Base-by-base conservation (phyloP, 2,329 filamentous ascomycete genomes). In the Claviceps humidiphila region DNA sequence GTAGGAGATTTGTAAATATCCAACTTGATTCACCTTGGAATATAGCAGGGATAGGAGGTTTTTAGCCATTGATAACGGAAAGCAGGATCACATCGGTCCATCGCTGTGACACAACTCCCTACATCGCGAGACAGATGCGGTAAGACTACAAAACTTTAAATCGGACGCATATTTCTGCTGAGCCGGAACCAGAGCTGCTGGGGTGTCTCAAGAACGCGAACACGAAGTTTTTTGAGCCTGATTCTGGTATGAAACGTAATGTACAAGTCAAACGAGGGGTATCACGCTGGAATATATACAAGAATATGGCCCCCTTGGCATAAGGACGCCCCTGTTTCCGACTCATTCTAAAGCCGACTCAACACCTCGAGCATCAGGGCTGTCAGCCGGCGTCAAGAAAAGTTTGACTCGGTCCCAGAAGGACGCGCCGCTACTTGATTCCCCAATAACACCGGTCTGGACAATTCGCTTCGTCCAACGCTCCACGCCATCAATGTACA, bases 401-500 rank as follows among this genome's bases (percentile, higher is more conserved):
- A 60, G 55, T 48, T 59, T 63, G 43, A 74, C 58, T 56, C 64
- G 72, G 39, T 72, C 68, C 76, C 76, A 80, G 37, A 78, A 67
- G 0, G 73, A 73, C 2, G 63, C 60, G 13, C 59, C 52, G n/a
- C 58, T 53, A 34, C 63, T 67, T 9, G 60, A 61, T n/a, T 61
- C 60, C 37, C 57, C 58, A 17, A 38, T n/a, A 58, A 54, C n/a
- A 55, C 58, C 59, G 6, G 73, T 68, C 7, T 77, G 74, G 0
- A 74, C 72, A 13, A 80, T 60, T 2, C 81, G 60, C 0, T 74
- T 79, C 53, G 80, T 84, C 91, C 91, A 97, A 1, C 74, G 75
- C 64, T 91, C 84, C 44, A 78, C 69, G 2, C 89, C 91, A 64
- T 95, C 86, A 17, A 96, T 76, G 63, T 85, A 96, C 2, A 96